phyloP scores from a whole-genome alignment of 371 early-diverging fungal genomes.

The Sporodiniella umbellata region DNA sequence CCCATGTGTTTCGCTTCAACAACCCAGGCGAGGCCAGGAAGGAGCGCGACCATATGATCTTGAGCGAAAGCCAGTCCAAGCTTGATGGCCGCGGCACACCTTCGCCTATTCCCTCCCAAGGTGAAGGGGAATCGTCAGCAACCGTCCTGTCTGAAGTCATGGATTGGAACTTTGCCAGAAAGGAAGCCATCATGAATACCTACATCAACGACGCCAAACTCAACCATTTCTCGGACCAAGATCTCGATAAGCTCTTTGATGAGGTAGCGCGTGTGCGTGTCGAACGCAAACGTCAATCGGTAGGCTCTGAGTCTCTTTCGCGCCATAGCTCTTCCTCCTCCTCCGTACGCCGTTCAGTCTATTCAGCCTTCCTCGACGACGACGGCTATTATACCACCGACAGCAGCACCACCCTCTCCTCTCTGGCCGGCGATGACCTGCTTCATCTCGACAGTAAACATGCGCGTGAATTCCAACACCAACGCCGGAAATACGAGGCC shows the following conservation, averaged over 20 bases:
- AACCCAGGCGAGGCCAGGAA: slow-evolving; percentile 81
- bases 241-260: slow-evolving; percentile 51
- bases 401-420: slow-evolving; percentile 6
- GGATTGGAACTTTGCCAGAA: slow-evolving; percentile 76
- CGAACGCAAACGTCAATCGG: slow-evolving; percentile 21
- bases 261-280: slow-evolving; percentile 49
- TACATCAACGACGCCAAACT: slow-evolving; percentile 42
- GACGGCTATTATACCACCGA: slow-evolving; percentile 15
- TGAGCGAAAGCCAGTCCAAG: slow-evolving; percentile 4
- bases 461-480: slow-evolving; percentile 43
- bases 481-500: slow-evolving; percentile 46
- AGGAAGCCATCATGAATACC: slow-evolving; percentile 57
- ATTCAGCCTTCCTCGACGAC: slow-evolving; percentile 19
- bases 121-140: slow-evolving; percentile 35
- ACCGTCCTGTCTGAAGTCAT: slow-evolving; percentile 46
- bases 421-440: not conserved
- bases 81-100: slow-evolving; percentile 4
- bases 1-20: slow-evolving; percentile 83
- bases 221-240: slow-evolving; percentile 46
- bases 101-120: slow-evolving; percentile 57
- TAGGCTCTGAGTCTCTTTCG: slow-evolving; percentile 20
- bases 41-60: slow-evolving; percentile 52
- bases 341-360: slow-evolving; percentile 16
- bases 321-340: slow-evolving; percentile 22
- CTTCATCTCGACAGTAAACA: slow-evolving; percentile 34